phyloP scores from a whole-genome alignment of 208 protist species.

The Angomonas ambiguus region DNA sequence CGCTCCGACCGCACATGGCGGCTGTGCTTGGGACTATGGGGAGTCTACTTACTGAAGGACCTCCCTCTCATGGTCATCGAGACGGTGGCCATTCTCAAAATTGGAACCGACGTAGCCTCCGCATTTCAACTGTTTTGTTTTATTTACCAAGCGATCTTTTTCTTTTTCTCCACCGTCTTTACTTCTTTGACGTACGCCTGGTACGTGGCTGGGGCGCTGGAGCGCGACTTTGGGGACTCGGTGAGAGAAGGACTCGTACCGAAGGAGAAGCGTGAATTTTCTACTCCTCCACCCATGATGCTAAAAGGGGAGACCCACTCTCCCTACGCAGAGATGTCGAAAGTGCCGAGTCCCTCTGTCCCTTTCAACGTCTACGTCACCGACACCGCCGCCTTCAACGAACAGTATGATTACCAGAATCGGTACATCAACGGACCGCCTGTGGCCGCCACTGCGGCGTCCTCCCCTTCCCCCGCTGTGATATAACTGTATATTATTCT shows the following conservation, averaged over 20 bases:
- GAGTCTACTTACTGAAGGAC: conserved; percentile 47
- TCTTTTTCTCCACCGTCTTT: conserved; percentile 29
- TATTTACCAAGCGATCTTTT: conserved; percentile 44
- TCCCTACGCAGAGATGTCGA: background rate
- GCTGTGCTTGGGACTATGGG: conserved; percentile 33
- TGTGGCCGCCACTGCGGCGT: background rate
- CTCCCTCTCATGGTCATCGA: conserved; percentile 49
- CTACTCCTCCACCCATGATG: conserved; percentile 5
- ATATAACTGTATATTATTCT: conserved; percentile 3
- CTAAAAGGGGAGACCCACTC: background rate
- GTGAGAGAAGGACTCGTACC: background rate
- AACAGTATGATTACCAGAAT: background rate
- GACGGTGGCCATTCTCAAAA: conserved; percentile 23
- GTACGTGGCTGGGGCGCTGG: conserved; percentile 37
- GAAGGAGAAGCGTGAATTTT: background rate
- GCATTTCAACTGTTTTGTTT: conserved; percentile 34
- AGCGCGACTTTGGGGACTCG: conserved; percentile 22
- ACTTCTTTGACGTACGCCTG: conserved; percentile 44
- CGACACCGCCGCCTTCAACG: background rate
- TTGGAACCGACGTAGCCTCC: conserved; percentile 29
- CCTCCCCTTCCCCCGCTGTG: background rate
- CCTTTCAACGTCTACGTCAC: background rate
- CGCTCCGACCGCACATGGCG: conserved; percentile 29
- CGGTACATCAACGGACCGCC: background rate
- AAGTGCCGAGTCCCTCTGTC: background rate